Conservation (phyloP, 1,284 basidiomycete genomes). For the Marasmius sp. region DNA sequence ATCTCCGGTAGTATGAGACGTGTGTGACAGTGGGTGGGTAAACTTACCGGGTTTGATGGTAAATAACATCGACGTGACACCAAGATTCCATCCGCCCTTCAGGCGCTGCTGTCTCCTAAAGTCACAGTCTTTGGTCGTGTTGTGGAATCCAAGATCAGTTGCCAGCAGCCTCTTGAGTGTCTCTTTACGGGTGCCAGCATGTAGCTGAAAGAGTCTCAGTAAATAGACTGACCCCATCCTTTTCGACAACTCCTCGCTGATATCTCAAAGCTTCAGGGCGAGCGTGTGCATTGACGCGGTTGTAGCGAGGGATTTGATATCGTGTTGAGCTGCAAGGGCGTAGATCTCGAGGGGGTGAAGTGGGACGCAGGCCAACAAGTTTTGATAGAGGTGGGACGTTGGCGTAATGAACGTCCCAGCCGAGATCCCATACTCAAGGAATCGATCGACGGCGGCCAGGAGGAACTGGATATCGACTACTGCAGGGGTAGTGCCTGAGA, state of each 20-base stretch:
- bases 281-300: constrained; percentile 9
- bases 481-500: neutral
- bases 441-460: neutral
- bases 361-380: constrained; percentile 2
- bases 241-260: constrained; percentile 9
- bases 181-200: no score
- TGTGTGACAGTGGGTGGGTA: no score
- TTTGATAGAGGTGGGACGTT: neutral
- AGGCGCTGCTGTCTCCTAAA: neutral
- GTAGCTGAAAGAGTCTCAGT: no score
- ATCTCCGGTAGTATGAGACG: neutral
- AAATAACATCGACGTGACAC: neutral
- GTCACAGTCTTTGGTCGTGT: neutral
- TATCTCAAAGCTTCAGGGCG: neutral
- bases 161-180: neutral
- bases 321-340: constrained; percentile 5
- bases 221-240: no score
- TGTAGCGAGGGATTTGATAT: constrained; percentile 9
- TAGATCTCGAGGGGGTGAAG: constrained; percentile 9
- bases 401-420: neutral
- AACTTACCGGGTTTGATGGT: neutral
- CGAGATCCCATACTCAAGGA: neutral
- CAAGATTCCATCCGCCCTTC: neutral
- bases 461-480: neutral
- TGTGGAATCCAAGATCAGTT: neutral